Evolutionary conservation across 2,329 filamentous ascomycete species (phyloP).

Genomic region (Paraphoma sp.): DNA sequence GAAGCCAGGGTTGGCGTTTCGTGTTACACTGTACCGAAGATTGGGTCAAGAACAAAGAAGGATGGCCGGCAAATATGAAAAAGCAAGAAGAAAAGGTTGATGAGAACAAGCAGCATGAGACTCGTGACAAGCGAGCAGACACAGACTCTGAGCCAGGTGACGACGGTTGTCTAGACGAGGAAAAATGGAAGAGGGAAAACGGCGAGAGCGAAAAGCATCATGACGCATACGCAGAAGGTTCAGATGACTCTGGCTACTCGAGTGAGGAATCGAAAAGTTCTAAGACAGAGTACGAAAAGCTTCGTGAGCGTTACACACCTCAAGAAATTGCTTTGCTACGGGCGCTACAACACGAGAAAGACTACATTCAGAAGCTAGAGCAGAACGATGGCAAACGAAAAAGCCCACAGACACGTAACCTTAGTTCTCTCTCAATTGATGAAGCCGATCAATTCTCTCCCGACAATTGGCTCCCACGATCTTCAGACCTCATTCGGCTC

Average conservation of each 20-base stretch:
- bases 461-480: slow-evolving; percentile 62
- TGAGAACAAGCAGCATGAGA: slow-evolving; percentile 9
- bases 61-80: slow-evolving; percentile 58
- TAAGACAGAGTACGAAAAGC: slow-evolving; percentile 34
- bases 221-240: slow-evolving; percentile 41
- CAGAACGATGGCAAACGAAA: slow-evolving; percentile 53
- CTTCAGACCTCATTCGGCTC: slow-evolving; percentile 55
- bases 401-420: slow-evolving; percentile 45
- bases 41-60: slow-evolving; percentile 56
- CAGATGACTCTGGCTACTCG: slow-evolving; percentile 19
- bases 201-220: slow-evolving; percentile 46
- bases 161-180: slow-evolving; percentile 32
- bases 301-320: slow-evolving; percentile 46
- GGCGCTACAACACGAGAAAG: slow-evolving; percentile 54
- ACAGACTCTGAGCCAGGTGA: neutral
- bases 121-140: slow-evolving; percentile 32
- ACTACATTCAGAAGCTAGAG: slow-evolving; percentile 50
- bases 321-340: slow-evolving; percentile 49
- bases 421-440: slow-evolving; percentile 50
- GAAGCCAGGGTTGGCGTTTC: slow-evolving; percentile 58
- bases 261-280: slow-evolving; percentile 24
- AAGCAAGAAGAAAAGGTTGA: slow-evolving; percentile 42
- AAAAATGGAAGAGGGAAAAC: slow-evolving; percentile 26
- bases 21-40: slow-evolving; percentile 58
- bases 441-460: slow-evolving; percentile 60